A percentile compares a stretch with the other conserved stretches of the same genome.
Conservation (phyloP, 257 asterid genomes). For the Oldenlandia corymbosa region DNA sequence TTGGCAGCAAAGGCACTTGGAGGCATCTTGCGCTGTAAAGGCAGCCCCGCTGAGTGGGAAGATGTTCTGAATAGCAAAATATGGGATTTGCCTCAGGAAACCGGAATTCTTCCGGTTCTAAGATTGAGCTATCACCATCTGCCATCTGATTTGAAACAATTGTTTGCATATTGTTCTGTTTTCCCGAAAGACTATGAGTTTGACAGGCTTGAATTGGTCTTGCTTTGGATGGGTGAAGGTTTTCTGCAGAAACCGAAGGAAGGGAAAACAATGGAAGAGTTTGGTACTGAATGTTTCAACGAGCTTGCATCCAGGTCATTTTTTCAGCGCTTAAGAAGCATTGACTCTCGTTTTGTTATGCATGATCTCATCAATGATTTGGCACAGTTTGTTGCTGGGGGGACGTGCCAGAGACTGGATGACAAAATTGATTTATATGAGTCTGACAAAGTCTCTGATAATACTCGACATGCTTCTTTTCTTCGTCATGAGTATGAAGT, state of each 20-base stretch:
- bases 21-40: conserved; percentile 24
- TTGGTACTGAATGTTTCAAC: conserved; percentile 23
- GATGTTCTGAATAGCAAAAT: conserved; percentile 21
- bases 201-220: conserved; percentile 19
- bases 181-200: conserved; percentile 25
- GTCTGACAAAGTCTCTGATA: conserved; percentile 8
- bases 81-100: conserved; percentile 21
- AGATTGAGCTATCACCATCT: conserved; percentile 28
- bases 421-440: conserved; percentile 16
- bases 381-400: conserved; percentile 28
- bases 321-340: conserved; percentile 16
- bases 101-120: conserved; percentile 24
- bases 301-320: conserved; percentile 26
- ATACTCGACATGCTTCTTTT: conserved; percentile 25
- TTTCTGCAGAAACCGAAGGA: conserved; percentile 18
- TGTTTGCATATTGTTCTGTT: conserved; percentile 28
- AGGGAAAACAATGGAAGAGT: conserved; percentile 24
- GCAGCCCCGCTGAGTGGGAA: conserved; percentile 18
- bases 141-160: conserved; percentile 25
- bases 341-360: conserved; percentile 20
- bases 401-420: conserved; percentile 26
- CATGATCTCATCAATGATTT: conserved; percentile 32
- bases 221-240: conserved; percentile 32
- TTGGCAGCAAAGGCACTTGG: conserved; percentile 30
- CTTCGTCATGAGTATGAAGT: conserved; percentile 19